Percentiles rank a stretch among this genome's conserved stretches.
phyloP scores from a whole-genome alignment of 176 grass and related monocot genomes.

The Hordeum vulgare region MorexV3_pseudomolecules_assembly NC_058518.1:378667353-378667852 shows the following conservation, averaged over 20 bases:
- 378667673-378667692: background rate
- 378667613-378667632: background rate
- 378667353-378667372: background rate
- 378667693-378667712: background rate
- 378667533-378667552: background rate
- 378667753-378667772: background rate
- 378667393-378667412: background rate
- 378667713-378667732: background rate
- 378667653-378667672: background rate
- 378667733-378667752: background rate
- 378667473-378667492: background rate
- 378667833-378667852: slow-evolving; percentile 21
- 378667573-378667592: background rate
- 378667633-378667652: background rate
- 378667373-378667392: background rate
- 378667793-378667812: slow-evolving; percentile 27
- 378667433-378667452: no score
- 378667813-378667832: slow-evolving; percentile 23
- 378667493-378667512: slow-evolving; percentile 9
- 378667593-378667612: background rate
- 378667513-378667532: background rate
- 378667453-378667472: background rate
- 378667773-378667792: background rate
- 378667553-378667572: background rate
- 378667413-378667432: no score